Evolutionary conservation across 176 grass and related monocot species (phyloP).

Genomic region (Paspalum vaginatum): DNA sequence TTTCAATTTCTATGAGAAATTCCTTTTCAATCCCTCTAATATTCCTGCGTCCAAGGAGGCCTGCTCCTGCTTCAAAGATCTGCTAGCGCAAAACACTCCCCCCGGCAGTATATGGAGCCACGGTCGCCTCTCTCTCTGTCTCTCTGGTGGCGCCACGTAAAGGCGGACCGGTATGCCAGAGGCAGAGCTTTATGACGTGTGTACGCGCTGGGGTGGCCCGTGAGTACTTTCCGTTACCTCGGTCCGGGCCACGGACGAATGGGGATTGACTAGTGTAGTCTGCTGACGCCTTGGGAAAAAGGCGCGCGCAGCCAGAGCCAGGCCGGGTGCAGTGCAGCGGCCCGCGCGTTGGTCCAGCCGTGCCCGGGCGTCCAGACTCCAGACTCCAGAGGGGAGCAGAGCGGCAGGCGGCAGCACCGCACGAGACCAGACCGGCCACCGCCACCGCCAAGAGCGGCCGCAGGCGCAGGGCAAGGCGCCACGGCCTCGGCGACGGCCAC

Average conservation of each 20-base stretch:
- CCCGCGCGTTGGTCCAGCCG: constrained; percentile 26
- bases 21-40: too few species aligned
- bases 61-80: not conserved
- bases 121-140: not conserved
- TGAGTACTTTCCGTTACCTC: constrained; percentile 45
- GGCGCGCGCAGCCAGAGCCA: not conserved
- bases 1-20: too few species aligned
- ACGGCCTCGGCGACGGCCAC: too few species aligned
- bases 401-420: not conserved
- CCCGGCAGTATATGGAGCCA: too few species aligned
- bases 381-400: not conserved
- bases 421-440: too few species aligned
- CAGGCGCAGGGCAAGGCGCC: too few species aligned
- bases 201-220: not conserved
- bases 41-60: too few species aligned
- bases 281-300: constrained; percentile 38
- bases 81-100: too few species aligned
- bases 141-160: not conserved
- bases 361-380: not conserved
- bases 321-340: not conserved
- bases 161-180: not conserved
- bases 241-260: constrained; percentile 15
- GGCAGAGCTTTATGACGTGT: not conserved
- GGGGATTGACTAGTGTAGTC: not conserved
- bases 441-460: too few species aligned